Conservation (phyloP, 768 basidiomycete species). For the Leccinellum albellum region DNA sequence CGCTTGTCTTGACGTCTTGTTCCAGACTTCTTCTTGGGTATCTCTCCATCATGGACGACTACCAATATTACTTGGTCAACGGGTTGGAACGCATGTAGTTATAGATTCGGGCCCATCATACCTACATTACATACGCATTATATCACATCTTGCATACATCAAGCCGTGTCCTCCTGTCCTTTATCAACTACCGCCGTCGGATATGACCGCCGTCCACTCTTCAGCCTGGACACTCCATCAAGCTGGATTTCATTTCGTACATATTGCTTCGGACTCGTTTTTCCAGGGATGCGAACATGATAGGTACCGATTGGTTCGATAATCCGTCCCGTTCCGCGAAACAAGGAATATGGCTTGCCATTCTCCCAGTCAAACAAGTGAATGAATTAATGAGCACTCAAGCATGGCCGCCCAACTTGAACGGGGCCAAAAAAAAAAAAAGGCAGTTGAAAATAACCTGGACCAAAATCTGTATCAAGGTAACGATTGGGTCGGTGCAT, state of each 20-base stretch:
- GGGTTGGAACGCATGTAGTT: slow-evolving; percentile 34
- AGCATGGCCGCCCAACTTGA: too few species aligned
- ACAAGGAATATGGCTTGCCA: background rate
- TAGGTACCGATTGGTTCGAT: slow-evolving; percentile 13
- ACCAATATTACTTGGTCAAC: slow-evolving; percentile 20
- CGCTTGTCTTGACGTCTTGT: slow-evolving; percentile 28
- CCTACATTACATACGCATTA: slow-evolving; percentile 26
- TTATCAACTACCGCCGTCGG: slow-evolving; percentile 5
- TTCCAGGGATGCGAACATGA: slow-evolving; percentile 10
- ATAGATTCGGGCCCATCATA: slow-evolving; percentile 26
- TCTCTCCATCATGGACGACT: slow-evolving; percentile 22
- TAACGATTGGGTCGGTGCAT: too few species aligned
- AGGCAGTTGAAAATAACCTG: background rate
- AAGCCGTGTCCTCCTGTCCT: background rate
- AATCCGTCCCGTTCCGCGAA: background rate
- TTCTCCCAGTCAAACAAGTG: background rate
- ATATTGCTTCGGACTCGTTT: slow-evolving; percentile 1
- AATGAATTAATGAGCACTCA: too few species aligned
- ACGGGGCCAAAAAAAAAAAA: background rate
- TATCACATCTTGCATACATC: slow-evolving; percentile 17
- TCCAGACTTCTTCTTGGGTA: slow-evolving; percentile 31
- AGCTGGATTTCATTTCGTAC: slow-evolving; percentile 8
- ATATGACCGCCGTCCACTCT: slow-evolving; percentile 2
- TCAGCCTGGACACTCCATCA: background rate
- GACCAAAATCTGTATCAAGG: background rate